Base-by-base conservation (phyloP, 352 stramenopile species). In the Thraustochytrium striatum region DNA sequence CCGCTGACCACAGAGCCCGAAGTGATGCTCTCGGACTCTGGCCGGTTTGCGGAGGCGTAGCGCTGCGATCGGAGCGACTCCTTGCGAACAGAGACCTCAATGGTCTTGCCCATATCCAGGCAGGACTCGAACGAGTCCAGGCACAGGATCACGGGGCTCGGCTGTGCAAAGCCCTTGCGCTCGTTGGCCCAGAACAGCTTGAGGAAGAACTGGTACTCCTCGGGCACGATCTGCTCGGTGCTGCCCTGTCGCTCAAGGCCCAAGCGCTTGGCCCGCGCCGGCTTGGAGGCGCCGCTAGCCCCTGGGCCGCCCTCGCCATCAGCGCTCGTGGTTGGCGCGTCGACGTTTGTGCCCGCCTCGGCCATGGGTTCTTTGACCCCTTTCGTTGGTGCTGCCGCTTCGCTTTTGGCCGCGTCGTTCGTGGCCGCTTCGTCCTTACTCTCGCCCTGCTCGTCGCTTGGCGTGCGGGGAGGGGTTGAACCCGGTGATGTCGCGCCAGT, bases 1-100 rank as follows among this genome's bases (percentile, higher is more conserved):
- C 65, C 65, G 16, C 39, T 65, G 5, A 75, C 16, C 21, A 75
- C 3, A 5, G 65, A 21, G 32, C 65, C 65, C 30, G 30, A 16
- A 32, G 65, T 75, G 30, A 75, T 61, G 50, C 65, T 75, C 28
- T 75, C 65, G 25, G 65, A 58, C 50, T 75, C 65, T 13, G 13
- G 5, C 21, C 41, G 19, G 8, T 70, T 72, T 3, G 65, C 19
- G 7, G 5, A 25, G 5, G 39, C 65, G 30, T 65, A 36, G 9
- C 65, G 65, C 8, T 30, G 30, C 16, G 65, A 75, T 32, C 65
- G 65, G 13, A 16, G 11, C 33, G 13, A 30, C 38, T 75, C 30
- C 39, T 13, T 9, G 0, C 44, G 65, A 2, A 75, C 33, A 19
- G 65, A 19, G 33, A 41, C 50, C 65, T 75, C 39, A n/a, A 75